Conservation (phyloP, 768 basidiomycete species). For the Rhizopogon rudus region DNA sequence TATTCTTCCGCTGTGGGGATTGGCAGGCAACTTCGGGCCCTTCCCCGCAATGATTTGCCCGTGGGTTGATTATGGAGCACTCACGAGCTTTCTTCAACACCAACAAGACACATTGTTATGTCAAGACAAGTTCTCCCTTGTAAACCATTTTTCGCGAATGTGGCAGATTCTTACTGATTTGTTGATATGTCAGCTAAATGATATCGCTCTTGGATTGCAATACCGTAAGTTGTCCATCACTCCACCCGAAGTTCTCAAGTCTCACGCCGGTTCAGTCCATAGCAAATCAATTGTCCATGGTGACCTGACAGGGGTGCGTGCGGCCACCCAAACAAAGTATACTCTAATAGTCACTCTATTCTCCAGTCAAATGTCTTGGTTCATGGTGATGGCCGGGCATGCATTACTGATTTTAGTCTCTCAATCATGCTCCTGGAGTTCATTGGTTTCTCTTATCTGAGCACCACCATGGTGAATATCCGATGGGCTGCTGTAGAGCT, state of each 20-base stretch:
- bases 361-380: constrained; percentile 21
- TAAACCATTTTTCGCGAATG: constrained; percentile 3
- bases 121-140: constrained; percentile 11
- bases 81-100: constrained; percentile 8
- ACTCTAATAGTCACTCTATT: not conserved
- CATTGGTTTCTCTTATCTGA: constrained; percentile 13
- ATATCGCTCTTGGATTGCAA: constrained; percentile 33
- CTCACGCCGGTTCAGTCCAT: not conserved
- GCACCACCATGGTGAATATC: constrained; percentile 28
- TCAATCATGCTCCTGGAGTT: constrained; percentile 34
- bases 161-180: not conserved
- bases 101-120: not conserved
- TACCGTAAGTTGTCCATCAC: constrained; percentile 31
- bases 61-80: constrained; percentile 11
- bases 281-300: constrained; percentile 1
- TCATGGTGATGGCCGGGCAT: constrained; percentile 31
- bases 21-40: constrained; percentile 13
- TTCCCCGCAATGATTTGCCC: constrained; percentile 17
- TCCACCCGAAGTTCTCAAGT: not conserved
- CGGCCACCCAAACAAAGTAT: not conserved
- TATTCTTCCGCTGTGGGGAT: constrained; percentile 14
- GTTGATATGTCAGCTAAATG: constrained; percentile 24
- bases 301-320: constrained; percentile 4
- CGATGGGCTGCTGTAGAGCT: constrained; percentile 40
- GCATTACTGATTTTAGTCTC: constrained; percentile 39